phyloP scores from a whole-genome alignment of 2,329 filamentous ascomycete genomes.

The Microsporum canis region DNA sequence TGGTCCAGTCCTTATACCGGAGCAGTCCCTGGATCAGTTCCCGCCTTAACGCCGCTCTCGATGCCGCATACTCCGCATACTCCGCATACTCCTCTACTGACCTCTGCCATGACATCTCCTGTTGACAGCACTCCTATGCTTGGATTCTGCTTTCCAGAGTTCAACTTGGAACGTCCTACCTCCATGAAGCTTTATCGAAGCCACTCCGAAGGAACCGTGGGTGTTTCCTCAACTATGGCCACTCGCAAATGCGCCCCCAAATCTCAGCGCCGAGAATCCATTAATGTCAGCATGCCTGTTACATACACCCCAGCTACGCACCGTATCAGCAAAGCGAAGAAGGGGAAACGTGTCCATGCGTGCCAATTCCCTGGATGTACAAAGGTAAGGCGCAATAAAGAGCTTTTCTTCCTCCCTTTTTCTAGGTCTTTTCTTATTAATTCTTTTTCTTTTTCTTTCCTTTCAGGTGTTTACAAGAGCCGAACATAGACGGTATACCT shows the following conservation, averaged over 20 bases:
- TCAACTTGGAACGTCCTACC: neutral
- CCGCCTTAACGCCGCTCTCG: neutral
- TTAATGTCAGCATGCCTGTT: conserved; percentile 14
- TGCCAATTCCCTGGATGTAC: conserved; percentile 39
- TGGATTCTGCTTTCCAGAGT: neutral
- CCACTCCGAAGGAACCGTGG: conserved; percentile 1
- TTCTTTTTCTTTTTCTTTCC: conserved; percentile 5
- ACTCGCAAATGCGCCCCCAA: neutral
- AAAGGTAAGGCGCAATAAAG: conserved; percentile 29
- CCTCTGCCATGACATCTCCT: neutral
- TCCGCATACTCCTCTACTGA: conserved; percentile 2
- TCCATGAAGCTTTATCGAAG: conserved; percentile 4
- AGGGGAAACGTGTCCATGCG: conserved; percentile 41
- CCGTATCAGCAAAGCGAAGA: conserved; percentile 43
- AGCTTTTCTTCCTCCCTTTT: conserved; percentile 5
- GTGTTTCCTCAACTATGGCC: neutral
- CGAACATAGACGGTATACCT: conserved; percentile 34
- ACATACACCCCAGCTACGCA: conserved; percentile 41
- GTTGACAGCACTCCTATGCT: neutral
- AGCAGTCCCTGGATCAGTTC: neutral
- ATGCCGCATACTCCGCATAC: neutral
- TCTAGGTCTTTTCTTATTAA: neutral
- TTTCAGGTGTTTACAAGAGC: conserved; percentile 40
- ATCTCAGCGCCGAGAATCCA: neutral
- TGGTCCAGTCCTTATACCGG: neutral